Evolutionary conservation across 1,284 basidiomycete species (phyloP).

Genomic region (Coniophora puteana): DNA sequence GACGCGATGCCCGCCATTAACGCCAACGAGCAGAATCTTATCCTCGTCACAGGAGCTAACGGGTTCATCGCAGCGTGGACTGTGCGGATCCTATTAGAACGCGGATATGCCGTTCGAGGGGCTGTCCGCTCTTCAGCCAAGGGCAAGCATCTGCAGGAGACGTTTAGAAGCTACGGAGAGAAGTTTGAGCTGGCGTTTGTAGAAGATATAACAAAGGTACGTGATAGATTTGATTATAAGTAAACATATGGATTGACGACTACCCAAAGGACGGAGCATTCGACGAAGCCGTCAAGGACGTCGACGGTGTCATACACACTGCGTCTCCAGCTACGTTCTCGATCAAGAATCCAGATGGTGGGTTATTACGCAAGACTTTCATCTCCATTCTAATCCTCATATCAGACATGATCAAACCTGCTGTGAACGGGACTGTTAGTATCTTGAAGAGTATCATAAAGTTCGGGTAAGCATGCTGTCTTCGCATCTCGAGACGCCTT

Average conservation of each 20-base stretch:
- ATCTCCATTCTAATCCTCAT: neutral
- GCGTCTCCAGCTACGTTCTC: constrained; percentile 21
- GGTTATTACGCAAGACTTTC: neutral
- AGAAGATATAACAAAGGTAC: constrained; percentile 51
- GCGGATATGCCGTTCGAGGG: constrained; percentile 48
- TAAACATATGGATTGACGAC: neutral
- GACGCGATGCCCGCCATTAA: no score
- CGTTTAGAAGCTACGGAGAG: constrained; percentile 43
- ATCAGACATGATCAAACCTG: constrained; percentile 37
- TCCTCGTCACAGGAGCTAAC: constrained; percentile 39
- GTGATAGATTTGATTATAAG: constrained; percentile 6
- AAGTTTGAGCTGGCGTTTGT: constrained; percentile 50
- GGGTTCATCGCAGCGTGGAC: constrained; percentile 41
- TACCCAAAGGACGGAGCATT: constrained; percentile 23
- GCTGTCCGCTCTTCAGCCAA: constrained; percentile 53
- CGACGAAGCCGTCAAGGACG: constrained; percentile 28
- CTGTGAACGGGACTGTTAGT: constrained; percentile 38
- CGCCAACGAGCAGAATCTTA: no score
- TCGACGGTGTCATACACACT: constrained; percentile 26
- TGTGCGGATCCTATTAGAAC: constrained; percentile 33
- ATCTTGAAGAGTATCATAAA: constrained; percentile 36
- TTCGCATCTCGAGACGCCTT: neutral
- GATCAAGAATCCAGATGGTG: constrained; percentile 12
- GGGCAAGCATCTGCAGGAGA: constrained; percentile 42
- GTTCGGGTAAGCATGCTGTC: constrained; percentile 24